These are phyloP conservation scores for Lachancea dasiensis DNA, from an alignment of 805 yeast species.

Conservation along the genomic window DNA sequence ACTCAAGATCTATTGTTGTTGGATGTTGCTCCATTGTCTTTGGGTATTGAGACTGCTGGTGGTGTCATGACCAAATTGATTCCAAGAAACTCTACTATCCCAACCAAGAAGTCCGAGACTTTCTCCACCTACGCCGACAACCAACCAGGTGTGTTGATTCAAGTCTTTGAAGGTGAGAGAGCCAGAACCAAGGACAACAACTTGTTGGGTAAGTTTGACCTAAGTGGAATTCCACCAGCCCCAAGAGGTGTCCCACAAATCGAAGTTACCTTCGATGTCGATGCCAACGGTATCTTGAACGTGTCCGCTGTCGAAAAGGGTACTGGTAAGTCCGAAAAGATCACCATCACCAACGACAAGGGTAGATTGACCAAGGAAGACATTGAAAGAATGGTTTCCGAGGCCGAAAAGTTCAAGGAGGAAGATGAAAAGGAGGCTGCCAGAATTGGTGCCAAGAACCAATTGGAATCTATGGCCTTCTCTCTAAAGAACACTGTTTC, in stretches of 20 bases:
- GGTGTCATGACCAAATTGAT: conserved; percentile 99
- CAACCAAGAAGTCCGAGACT: conserved; percentile 96
- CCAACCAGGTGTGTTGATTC: conserved; percentile 99
- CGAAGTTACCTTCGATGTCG: conserved; percentile 95
- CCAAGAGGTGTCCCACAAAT: conserved; percentile 99
- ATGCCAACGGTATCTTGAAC: conserved; percentile 96
- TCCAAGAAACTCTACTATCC: conserved; percentile 98
- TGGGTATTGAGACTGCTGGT: conserved; percentile 99
- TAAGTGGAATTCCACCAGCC: conserved; percentile 95
- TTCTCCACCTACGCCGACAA: conserved; percentile 98
- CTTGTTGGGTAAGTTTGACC: conserved; percentile 94
- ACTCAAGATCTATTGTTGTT: conserved; percentile 94
- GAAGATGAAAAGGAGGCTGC: conserved; percentile 93
- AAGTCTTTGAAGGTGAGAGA: conserved; percentile 98
- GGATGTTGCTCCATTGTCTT: conserved; percentile 97
- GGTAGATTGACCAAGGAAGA: conserved; percentile 98
- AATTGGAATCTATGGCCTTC: conserved; percentile 93
- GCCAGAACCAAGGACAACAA: conserved; percentile 95
- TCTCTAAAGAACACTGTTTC: conserved; percentile 77
- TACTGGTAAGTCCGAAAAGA: conserved; percentile 95
- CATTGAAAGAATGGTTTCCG: conserved; percentile 94
- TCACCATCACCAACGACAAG: conserved; percentile 97
- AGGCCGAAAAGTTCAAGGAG: conserved; percentile 96
- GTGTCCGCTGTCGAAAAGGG: conserved; percentile 98
- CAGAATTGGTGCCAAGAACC: conserved; percentile 93